Conservation (phyloP, 106 monocot genomes). For the Dioscorea alata region DNA sequence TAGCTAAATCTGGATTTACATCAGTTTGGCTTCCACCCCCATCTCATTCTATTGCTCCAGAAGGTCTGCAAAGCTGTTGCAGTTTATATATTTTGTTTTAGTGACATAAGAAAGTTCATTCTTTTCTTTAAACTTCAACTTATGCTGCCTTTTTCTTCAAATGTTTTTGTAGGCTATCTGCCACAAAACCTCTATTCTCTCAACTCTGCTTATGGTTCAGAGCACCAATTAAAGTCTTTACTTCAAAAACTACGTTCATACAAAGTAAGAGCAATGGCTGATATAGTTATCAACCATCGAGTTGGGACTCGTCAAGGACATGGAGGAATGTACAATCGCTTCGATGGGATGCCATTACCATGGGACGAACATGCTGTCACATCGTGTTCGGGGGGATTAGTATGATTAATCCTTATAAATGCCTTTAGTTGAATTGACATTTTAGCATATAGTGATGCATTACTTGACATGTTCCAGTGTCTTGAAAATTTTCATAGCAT, state of each 20-base stretch:
- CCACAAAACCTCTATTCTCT: slow-evolving; percentile 80
- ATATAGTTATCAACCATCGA: slow-evolving; percentile 88
- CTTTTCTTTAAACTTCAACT: too few relatives aligned
- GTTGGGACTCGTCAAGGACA: slow-evolving; percentile 71
- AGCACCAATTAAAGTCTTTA: slow-evolving; percentile 40
- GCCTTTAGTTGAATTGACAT: not conserved
- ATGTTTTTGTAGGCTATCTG: slow-evolving; percentile 56
- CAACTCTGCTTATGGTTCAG: slow-evolving; percentile 69
- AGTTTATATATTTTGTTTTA: not conserved
- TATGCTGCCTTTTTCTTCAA: not conserved
- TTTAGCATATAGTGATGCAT: too few relatives aligned
- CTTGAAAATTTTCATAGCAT: too few relatives aligned
- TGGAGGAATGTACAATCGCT: slow-evolving; percentile 65
- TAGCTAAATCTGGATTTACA: slow-evolving; percentile 75
- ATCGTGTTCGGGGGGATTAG: slow-evolving; percentile 80
- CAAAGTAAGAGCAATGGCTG: slow-evolving; percentile 84
- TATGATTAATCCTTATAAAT: slow-evolving; percentile 4
- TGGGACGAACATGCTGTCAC: slow-evolving; percentile 92
- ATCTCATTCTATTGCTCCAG: slow-evolving; percentile 56
- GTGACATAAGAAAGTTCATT: too few relatives aligned
- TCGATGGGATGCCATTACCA: slow-evolving; percentile 71
- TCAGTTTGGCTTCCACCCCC: slow-evolving; percentile 82
- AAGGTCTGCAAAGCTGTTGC: slow-evolving; percentile 33
- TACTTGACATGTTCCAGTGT: too few relatives aligned
- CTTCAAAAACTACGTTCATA: slow-evolving; percentile 47